These are phyloP conservation scores for Omphalea diandra DNA, from an alignment of 441 rosid species.

Conservation along the genomic window DNA sequence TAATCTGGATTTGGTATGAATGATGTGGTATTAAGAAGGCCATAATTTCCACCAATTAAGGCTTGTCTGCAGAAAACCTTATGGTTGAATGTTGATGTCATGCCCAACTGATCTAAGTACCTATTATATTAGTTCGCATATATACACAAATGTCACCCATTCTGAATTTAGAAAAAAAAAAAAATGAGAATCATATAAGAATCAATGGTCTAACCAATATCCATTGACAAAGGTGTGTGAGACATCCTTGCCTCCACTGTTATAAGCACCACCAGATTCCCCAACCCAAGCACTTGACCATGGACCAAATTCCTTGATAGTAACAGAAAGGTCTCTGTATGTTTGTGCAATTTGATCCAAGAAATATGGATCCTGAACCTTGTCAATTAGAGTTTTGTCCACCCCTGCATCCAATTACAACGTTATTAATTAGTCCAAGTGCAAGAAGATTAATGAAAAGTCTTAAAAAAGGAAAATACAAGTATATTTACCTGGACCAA, in stretches of 20 bases:
- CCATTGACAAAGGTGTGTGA: slow-evolving; percentile 53
- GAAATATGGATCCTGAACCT: slow-evolving; percentile 55
- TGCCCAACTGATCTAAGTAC: slow-evolving; percentile 68
- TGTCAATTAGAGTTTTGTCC: slow-evolving; percentile 38
- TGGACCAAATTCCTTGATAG: slow-evolving; percentile 36
- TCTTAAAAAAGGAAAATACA: not conserved
- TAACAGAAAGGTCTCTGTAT: slow-evolving; percentile 27
- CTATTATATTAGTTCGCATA: slow-evolving; percentile 23
- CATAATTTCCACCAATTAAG: slow-evolving; percentile 71
- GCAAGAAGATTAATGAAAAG: not conserved
- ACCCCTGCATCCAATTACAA: slow-evolving; percentile 33
- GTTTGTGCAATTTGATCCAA: slow-evolving; percentile 45
- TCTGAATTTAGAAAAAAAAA: too few species aligned
- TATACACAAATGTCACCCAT: too few species aligned
- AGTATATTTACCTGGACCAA: slow-evolving; percentile 45
- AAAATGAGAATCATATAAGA: not conserved
- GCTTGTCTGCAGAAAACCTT: slow-evolving; percentile 71
- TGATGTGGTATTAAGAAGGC: slow-evolving; percentile 48
- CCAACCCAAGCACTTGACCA: slow-evolving; percentile 66
- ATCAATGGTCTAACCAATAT: slow-evolving; percentile 41
- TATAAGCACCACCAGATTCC: slow-evolving; percentile 72
- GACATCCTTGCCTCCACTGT: slow-evolving; percentile 67
- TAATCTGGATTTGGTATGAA: slow-evolving; percentile 68
- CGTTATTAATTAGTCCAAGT: too few species aligned
- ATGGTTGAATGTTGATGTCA: slow-evolving; percentile 53